These are phyloP conservation scores for Beauveria medogensis DNA, from an alignment of 2,329 filamentous ascomycete species.

Conservation along the genomic window DNA sequence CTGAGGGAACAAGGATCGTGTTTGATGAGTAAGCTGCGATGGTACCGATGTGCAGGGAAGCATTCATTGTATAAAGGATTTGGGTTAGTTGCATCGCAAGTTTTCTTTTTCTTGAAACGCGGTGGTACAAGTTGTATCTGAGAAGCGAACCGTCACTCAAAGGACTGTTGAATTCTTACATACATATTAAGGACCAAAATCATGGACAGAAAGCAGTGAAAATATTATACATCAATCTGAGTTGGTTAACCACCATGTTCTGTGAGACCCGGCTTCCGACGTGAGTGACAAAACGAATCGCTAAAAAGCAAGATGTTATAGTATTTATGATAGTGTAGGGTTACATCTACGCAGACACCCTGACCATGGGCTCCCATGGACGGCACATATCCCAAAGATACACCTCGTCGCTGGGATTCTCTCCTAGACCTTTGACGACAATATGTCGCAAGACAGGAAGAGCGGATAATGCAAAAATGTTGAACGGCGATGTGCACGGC, in stretches of 20 bases:
- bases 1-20: constrained; percentile 8
- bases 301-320: neutral
- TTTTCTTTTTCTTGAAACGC: neutral
- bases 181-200: neutral
- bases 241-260: neutral
- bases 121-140: neutral
- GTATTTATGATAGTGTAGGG: neutral
- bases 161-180: neutral
- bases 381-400: constrained; percentile 34
- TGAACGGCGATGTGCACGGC: constrained; percentile 18
- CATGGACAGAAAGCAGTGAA: neutral
- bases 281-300: constrained; percentile 5
- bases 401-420: constrained; percentile 26
- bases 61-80: neutral
- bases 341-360: constrained; percentile 24
- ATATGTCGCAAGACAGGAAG: constrained; percentile 26
- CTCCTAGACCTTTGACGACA: constrained; percentile 27
- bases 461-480: constrained; percentile 19
- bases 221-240: constrained; percentile 4
- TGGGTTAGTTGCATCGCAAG: neutral
- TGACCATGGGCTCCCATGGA: constrained; percentile 37
- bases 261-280: constrained; percentile 1
- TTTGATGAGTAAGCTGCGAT: constrained; percentile 9
- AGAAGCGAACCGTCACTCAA: constrained; percentile 1
- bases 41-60: constrained; percentile 1